Base-by-base conservation (phyloP, 192 early-diverging fungal species). In the Coemansia interrupta region DNA sequence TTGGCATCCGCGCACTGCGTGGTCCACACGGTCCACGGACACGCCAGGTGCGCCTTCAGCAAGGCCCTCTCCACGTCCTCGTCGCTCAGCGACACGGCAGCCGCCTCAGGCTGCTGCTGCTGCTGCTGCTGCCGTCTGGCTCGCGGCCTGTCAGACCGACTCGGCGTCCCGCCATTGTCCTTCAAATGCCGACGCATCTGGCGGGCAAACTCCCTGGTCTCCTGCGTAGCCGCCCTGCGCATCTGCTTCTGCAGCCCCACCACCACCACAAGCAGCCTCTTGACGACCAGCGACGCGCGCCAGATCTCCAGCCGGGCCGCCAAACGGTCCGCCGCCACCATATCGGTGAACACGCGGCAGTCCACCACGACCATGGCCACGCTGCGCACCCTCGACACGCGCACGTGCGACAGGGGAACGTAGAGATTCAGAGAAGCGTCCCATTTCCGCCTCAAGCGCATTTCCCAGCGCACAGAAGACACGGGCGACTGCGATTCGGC, bases 121-220 rank as follows among this genome's bases (percentile, higher is more conserved):
- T 42, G n/a, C 36, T 44, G 51, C n/a, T 40, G 23, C 54, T 54
- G 9, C 11, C 18, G 4, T 29, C 36, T 17, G 24, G 12, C 19
- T 12, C 13, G 32, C 10, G 10, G 63, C 30, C 17, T 18, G 39
- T 22, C 29, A 29, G 18, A 0, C 2, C 5, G 36, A 0, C 10
- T 20, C 12, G 4, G 10, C 23, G 23, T 1, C 4, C 11, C 3
- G 19, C 53, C 53, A 24, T 10, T 28, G 22, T 63, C 63, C 36
- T 48, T 66, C 8, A 77, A 29, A 4, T 54, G 36, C n/a, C 19
- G 9, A 20, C 73, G 73, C 63, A 77, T 60, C 54, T 67, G 64
- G 17, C 68, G 57, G 2, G 60, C 73, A 64, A 77, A 77, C 40
- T 67, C 73, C 2, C 64, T 56, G 11, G 69, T 60, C 15, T 64